Evolutionary conservation across 2,329 filamentous ascomycete genomes (phyloP).

Genomic region (Trichoderma atroviride): DNA sequence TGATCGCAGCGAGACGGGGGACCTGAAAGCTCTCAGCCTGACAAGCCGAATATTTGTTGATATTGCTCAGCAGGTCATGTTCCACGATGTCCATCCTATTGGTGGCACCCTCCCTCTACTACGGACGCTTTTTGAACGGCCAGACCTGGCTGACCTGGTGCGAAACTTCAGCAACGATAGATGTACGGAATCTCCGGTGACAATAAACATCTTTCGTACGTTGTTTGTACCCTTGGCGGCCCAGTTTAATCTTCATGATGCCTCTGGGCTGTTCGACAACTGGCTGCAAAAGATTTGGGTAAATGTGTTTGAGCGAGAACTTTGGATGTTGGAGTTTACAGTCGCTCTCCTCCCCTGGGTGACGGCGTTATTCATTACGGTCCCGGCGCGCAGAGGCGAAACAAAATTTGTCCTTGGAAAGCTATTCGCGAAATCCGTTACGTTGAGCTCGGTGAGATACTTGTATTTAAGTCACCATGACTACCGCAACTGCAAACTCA

Average conservation of each 20-base stretch:
- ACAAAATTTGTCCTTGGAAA: neutral
- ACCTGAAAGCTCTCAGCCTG: neutral
- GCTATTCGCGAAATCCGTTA: neutral
- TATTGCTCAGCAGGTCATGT: neutral
- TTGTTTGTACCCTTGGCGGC: neutral
- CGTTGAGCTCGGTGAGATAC: neutral
- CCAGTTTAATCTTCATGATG: neutral
- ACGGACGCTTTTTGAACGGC: neutral
- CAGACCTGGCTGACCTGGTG: neutral
- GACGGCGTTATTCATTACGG: neutral
- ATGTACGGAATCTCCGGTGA: neutral
- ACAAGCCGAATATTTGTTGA: neutral
- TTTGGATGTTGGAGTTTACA: neutral
- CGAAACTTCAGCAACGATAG: neutral
- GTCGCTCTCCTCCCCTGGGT: neutral
- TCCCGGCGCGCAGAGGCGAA: neutral
- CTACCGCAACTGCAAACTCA: rapidly evolving
- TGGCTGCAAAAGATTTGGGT: neutral
- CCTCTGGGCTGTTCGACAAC: no score
- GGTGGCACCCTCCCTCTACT: rapidly evolving
- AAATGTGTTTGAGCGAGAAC: neutral
- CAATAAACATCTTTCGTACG: neutral
- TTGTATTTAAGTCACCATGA: neutral
- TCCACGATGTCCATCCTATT: neutral
- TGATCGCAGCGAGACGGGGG: neutral